Conservation (phyloP, 805 yeast species). For the Maudiozyma pseudohumilis region DNA sequence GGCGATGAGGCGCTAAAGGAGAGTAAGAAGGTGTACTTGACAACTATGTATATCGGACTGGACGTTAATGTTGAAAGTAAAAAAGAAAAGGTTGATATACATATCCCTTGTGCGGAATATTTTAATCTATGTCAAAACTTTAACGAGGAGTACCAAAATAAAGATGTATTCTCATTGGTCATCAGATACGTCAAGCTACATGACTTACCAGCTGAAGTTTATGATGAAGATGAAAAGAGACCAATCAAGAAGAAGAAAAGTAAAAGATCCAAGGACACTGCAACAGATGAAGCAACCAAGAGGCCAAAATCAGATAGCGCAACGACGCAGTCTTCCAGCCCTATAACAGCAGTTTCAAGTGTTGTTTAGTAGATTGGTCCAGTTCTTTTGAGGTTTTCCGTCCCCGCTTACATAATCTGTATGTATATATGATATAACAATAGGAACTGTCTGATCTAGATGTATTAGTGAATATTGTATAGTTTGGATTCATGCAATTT, state of each 20-base stretch:
- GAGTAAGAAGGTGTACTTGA: slow-evolving; percentile 41
- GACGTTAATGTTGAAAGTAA: slow-evolving; percentile 40
- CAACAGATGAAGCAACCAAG: slow-evolving; percentile 14
- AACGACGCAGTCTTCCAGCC: neutral
- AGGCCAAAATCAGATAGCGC: slow-evolving; percentile 26
- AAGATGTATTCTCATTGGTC: slow-evolving; percentile 42
- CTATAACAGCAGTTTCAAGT: neutral
- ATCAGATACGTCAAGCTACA: slow-evolving; percentile 66
- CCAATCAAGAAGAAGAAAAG: slow-evolving; percentile 53
- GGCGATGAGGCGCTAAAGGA: slow-evolving; percentile 23
- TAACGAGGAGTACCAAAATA: slow-evolving; percentile 52
- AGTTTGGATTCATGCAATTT: no score
- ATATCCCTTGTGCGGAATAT: slow-evolving; percentile 84
- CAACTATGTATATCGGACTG: slow-evolving; percentile 75
- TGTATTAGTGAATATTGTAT: no score
- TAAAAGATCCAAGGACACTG: slow-evolving; percentile 31
- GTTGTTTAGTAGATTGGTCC: neutral
- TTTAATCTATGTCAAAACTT: slow-evolving; percentile 70
- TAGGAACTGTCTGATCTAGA: no score
- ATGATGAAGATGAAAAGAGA: slow-evolving; percentile 64
- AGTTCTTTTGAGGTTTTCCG: no score
- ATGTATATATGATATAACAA: no score
- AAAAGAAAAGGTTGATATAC: slow-evolving; percentile 67
- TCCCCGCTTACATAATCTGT: no score
- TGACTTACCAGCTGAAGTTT: slow-evolving; percentile 81